Evolutionary conservation across 306 rosid species (phyloP), one percentile per base, ranked within the genome.

Genomic region (Styphnolobium japonicum): DNA sequence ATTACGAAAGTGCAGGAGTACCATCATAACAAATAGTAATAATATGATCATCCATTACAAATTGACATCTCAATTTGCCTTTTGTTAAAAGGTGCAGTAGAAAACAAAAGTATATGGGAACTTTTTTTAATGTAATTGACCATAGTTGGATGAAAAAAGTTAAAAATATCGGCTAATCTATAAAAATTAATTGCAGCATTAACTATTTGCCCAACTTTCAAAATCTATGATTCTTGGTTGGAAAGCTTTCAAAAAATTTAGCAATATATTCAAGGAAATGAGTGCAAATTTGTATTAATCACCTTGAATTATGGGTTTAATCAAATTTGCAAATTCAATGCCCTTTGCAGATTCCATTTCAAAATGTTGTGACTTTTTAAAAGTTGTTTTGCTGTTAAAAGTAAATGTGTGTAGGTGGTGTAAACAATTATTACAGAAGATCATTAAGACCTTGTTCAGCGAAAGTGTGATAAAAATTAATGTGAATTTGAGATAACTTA

Each of bases 1-100:
- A 42, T 58, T 27, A 74, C 57, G 19, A 43, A 58, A 74, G 33
- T 74, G 79, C 36, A 31, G 25, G 64, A 39, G 16, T 15, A 48
- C 18, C 10, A 63, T 63, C 40, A 76, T 76, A 46, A 40, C 80
- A 16, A 33, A 62, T 63, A 75, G 63, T 62, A n/a, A n/a, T n/a
- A n/a, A 33, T 34, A 34, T 46, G n/a, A 36, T 46, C 27, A 74
- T 63, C 43, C 7, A 76, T 75, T 77, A 69, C 66, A 65, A 36
- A 51, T 51, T 77, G 66, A 64, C 53, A 63, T 58, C 63, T 62
- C 34, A 46, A 4, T 63, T 76, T 48, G 48, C 73, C 73, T 33
- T 46, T 34, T 48, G 64, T 48, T 40, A 21, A 21, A 76, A 76
- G 63, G 22, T 46, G 9, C 57, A 18, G 7, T 31, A 62, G 36